These are phyloP conservation scores for Malbranchea zuffiana DNA, from an alignment of 2,329 filamentous ascomycete genomes.

Conservation along the genomic window DNA sequence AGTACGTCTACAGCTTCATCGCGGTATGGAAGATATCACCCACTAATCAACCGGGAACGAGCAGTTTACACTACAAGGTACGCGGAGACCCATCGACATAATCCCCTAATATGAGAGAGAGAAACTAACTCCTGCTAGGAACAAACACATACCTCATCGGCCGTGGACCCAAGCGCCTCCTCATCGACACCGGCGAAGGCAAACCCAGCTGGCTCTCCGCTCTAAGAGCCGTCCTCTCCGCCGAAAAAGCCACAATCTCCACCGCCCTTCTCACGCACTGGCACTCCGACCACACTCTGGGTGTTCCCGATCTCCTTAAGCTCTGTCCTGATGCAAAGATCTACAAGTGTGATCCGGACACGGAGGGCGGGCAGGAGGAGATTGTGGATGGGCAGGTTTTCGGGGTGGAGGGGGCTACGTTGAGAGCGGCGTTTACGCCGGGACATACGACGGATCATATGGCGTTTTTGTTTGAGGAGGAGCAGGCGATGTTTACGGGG, in stretches of 20 bases:
- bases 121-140: constrained; percentile 33
- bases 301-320: constrained; percentile 57
- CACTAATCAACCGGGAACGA: not conserved
- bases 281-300: constrained; percentile 78
- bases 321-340: constrained; percentile 53
- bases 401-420: constrained; percentile 43
- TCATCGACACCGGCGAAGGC: constrained; percentile 87
- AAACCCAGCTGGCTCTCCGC: constrained; percentile 59
- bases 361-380: constrained; percentile 35
- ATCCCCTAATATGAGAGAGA: not conserved
- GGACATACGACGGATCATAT: constrained; percentile 79
- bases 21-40: not conserved
- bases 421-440: constrained; percentile 56
- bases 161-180: constrained; percentile 57
- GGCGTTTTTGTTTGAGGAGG: constrained; percentile 62
- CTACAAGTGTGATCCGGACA: constrained; percentile 53
- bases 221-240: constrained; percentile 52
- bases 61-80: constrained; percentile 51
- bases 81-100: not conserved
- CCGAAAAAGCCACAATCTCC: constrained; percentile 59
- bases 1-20: constrained; percentile 31
- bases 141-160: constrained; percentile 95
- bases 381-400: constrained; percentile 49
- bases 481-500: constrained; percentile 76
- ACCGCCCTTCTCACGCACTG: constrained; percentile 75